These are phyloP conservation scores for Posidonia australis DNA, from an alignment of 106 monocot genomes.

Conservation along the genomic window DNA sequence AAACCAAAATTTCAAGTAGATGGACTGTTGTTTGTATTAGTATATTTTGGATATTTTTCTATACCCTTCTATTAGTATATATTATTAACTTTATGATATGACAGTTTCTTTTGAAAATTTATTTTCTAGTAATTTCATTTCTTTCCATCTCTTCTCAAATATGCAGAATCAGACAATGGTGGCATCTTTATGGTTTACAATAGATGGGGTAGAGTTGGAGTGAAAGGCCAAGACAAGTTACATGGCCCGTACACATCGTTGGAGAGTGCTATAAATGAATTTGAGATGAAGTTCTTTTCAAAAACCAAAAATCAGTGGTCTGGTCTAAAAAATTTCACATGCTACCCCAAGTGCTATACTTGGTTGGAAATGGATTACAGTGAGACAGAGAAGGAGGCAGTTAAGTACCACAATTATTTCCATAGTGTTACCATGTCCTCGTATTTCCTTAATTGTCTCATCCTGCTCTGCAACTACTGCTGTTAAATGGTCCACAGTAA, in stretches of 20 bases:
- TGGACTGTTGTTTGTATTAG: too few relatives aligned
- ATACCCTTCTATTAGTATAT: too few relatives aligned
- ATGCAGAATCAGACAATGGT: conserved; percentile 84
- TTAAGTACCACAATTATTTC: conserved; percentile 15
- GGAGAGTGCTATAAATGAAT: conserved; percentile 49
- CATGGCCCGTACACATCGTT: conserved; percentile 42
- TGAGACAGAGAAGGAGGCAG: conserved; percentile 40
- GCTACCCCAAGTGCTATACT: conserved; percentile 48
- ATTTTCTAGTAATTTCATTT: not conserved
- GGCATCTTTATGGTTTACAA: conserved; percentile 61
- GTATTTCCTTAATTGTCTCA: not conserved
- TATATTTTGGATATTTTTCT: too few relatives aligned
- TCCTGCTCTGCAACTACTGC: not conserved
- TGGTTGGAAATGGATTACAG: conserved; percentile 93
- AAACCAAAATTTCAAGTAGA: too few relatives aligned
- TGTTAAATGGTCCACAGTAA: too few relatives aligned
- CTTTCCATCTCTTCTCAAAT: not conserved
- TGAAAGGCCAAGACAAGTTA: conserved; percentile 76
- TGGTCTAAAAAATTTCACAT: conserved; percentile 38
- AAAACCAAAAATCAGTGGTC: conserved; percentile 78
- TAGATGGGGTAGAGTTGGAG: conserved; percentile 96
- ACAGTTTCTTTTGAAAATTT: not conserved
- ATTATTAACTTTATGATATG: too few relatives aligned
- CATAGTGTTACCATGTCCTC: not conserved
- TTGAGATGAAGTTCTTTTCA: conserved; percentile 52